phyloP scores from a whole-genome alignment of 345 rosid species.

The Eucalyptus sp. region DNA sequence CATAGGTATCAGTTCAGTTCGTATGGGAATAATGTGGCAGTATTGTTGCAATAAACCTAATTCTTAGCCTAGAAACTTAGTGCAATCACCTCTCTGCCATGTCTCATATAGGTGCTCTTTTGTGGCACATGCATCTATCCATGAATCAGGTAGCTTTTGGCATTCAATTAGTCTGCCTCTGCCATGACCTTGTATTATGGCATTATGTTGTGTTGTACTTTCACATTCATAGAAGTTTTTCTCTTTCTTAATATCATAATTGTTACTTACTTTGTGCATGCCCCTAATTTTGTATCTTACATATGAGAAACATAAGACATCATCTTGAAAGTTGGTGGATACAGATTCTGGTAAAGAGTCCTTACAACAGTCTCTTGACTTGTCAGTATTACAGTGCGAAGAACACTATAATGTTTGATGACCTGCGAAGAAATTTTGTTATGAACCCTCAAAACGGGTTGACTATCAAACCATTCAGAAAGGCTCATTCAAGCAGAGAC shows the following conservation, averaged over 20 bases:
- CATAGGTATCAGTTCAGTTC: neutral
- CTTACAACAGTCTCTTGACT: neutral
- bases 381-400: slow-evolving; percentile 63
- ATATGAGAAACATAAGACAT: neutral
- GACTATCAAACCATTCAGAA: slow-evolving; percentile 69
- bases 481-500: slow-evolving; percentile 82
- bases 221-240: neutral
- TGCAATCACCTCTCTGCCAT: neutral
- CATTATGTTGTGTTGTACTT: neutral
- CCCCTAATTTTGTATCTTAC: neutral
- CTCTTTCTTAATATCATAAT: neutral
- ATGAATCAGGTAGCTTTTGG: neutral
- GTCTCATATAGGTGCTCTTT: neutral
- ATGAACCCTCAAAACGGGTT: slow-evolving; percentile 95
- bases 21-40: neutral
- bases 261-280: neutral
- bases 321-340: neutral
- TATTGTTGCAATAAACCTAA: neutral
- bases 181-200: neutral
- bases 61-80: neutral
- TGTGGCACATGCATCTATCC: neutral
- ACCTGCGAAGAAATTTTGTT: slow-evolving; percentile 75
- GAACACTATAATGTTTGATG: slow-evolving; percentile 98
- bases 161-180: neutral
- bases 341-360: neutral